Percentiles rank a stretch among this genome's conserved stretches.
Evolutionary conservation across 768 basidiomycete genomes (phyloP).

Genomic region (Naganishia vaughanmartiniae): DNA sequence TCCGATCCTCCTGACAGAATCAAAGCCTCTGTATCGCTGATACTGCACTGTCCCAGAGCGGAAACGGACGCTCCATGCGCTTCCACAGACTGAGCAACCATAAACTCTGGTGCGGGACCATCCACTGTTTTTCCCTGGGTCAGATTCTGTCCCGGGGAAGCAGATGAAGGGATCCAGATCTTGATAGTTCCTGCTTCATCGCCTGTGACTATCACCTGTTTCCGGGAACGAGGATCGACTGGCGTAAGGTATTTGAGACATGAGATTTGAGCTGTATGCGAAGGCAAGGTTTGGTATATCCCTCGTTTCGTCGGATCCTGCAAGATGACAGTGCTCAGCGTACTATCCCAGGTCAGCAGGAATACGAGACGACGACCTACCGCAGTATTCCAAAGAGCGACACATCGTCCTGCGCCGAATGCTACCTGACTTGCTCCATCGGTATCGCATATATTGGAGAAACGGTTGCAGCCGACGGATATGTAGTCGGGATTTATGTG

Average conservation of each 20-base stretch:
- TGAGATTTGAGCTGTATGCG: constrained; percentile 71
- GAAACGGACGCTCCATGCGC: constrained; percentile 72
- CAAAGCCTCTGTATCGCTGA: constrained; percentile 39
- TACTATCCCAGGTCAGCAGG: background rate
- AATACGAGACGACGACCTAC: constrained; percentile 52
- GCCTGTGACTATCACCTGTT: constrained; percentile 60
- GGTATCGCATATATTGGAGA: constrained; percentile 44
- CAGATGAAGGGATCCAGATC: constrained; percentile 59
- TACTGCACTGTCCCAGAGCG: constrained; percentile 57
- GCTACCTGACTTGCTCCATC: constrained; percentile 55
- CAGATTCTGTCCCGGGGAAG: constrained; percentile 33
- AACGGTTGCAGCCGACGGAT: constrained; percentile 48
- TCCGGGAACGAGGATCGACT: background rate
- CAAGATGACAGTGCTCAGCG: background rate
- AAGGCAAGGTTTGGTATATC: constrained; percentile 68
- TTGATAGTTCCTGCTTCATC: constrained; percentile 71
- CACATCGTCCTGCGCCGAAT: constrained; percentile 60
- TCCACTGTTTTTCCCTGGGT: background rate
- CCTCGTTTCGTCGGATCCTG: constrained; percentile 61
- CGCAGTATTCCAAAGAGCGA: constrained; percentile 63
- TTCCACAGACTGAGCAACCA: constrained; percentile 52
- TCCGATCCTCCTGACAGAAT: constrained; percentile 82
- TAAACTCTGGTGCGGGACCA: constrained; percentile 5
- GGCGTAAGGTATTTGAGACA: constrained; percentile 65
- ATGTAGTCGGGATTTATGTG: constrained; percentile 38